phyloP scores from a whole-genome alignment of 2,329 filamentous ascomycete species.

The Calonectria hongkongensis region DNA sequence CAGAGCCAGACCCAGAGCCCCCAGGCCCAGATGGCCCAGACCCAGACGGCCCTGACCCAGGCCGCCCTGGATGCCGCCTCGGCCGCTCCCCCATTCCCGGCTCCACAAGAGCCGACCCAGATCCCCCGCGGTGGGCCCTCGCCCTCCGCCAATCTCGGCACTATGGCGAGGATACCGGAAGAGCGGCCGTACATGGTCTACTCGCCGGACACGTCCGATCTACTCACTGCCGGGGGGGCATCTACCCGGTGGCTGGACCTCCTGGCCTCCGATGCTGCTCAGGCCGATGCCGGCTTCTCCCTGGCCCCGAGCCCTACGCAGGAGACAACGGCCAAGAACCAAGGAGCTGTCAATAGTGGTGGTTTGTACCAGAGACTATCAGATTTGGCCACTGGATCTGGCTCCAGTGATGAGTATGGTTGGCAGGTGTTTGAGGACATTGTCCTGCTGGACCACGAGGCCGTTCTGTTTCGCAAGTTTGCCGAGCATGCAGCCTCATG shows the following conservation, averaged over 20 bases:
- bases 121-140: constrained; percentile 27
- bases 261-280: constrained; percentile 38
- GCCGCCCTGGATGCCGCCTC: constrained; percentile 4
- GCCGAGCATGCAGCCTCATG: constrained; percentile 35
- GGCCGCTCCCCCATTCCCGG: constrained; percentile 20
- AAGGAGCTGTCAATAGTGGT: constrained; percentile 27
- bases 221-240: constrained; percentile 35
- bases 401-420: constrained; percentile 19
- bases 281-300: constrained; percentile 38
- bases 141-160: constrained; percentile 23
- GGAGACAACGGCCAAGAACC: constrained; percentile 28
- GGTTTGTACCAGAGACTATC: constrained; percentile 35
- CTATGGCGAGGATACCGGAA: constrained; percentile 28
- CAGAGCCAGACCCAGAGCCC: constrained; percentile 16
- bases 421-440: constrained; percentile 38
- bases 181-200: constrained; percentile 35
- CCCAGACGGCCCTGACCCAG: constrained; percentile 15
- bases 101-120: constrained; percentile 26
- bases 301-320: constrained; percentile 38
- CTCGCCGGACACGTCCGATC: constrained; percentile 28
- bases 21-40: constrained; percentile 24
- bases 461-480: constrained; percentile 39
- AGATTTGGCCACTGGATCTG: constrained; percentile 15
- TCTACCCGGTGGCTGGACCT: constrained; percentile 40
- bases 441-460: constrained; percentile 33